These are phyloP conservation scores for Fusarium zealandicum DNA, from an alignment of 2,329 filamentous ascomycete species.

Conservation along the genomic window DNA sequence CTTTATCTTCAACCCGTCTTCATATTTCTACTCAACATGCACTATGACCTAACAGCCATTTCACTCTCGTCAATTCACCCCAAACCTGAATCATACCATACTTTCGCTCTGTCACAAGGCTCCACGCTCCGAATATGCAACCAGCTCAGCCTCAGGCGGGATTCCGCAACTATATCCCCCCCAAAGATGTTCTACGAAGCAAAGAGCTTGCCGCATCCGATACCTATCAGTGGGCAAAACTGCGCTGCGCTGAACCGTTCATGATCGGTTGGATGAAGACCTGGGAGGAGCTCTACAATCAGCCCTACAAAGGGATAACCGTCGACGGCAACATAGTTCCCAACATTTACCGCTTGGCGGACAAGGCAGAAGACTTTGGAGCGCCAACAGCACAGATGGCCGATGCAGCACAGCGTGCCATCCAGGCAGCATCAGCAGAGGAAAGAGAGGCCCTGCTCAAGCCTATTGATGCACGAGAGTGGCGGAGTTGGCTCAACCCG, in stretches of 20 bases:
- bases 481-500: conserved; percentile 73
- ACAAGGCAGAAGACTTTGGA: conserved; percentile 9
- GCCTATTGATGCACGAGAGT: conserved; percentile 71
- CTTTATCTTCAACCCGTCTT: no score
- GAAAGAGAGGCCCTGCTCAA: conserved; percentile 59
- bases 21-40: no score
- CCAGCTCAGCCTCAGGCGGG: conserved; percentile 1
- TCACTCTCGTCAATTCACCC: no score
- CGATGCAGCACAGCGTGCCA: background rate
- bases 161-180: conserved; percentile 23
- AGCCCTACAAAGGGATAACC: conserved; percentile 21
- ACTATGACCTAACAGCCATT: no score
- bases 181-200: conserved; percentile 12
- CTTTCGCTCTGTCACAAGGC: no score
- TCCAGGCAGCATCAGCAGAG: conserved; percentile 11
- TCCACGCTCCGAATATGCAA: background rate
- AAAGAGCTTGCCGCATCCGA: conserved; percentile 18
- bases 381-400: conserved; percentile 1
- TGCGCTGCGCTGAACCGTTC: conserved; percentile 26
- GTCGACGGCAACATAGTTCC: conserved; percentile 10
- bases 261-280: conserved; percentile 25
- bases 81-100: no score
- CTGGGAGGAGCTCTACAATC: conserved; percentile 13
- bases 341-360: conserved; percentile 10
- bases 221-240: conserved; percentile 20